These are phyloP conservation scores for Monascus ruber DNA, from an alignment of 2,329 filamentous ascomycete species.

Conservation along the genomic window DNA sequence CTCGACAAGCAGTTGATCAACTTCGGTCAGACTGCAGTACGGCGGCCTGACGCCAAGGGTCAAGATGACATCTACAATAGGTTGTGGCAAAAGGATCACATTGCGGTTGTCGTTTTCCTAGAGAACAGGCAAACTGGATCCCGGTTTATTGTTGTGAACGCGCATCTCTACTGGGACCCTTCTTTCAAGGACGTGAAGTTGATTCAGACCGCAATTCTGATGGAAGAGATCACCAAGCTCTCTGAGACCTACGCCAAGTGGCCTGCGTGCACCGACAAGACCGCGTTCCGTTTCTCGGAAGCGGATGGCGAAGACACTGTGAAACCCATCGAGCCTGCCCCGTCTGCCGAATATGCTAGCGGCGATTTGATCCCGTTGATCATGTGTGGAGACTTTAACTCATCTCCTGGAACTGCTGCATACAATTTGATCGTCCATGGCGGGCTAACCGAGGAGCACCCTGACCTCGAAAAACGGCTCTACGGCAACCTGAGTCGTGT, in stretches of 20 bases:
- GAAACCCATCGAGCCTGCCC: conserved; percentile 50
- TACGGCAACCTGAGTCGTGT: conserved; percentile 90
- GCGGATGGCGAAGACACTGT: conserved; percentile 36
- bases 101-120: conserved; percentile 82
- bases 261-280: conserved; percentile 73
- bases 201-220: conserved; percentile 86
- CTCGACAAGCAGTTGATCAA: conserved; percentile 92
- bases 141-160: conserved; percentile 83
- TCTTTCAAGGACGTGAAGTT: conserved; percentile 87
- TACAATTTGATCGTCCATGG: conserved; percentile 83
- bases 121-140: conserved; percentile 87
- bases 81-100: conserved; percentile 96
- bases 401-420: conserved; percentile 71
- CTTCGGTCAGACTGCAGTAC: conserved; percentile 84
- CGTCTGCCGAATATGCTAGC: conserved; percentile 75
- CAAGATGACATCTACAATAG: conserved; percentile 97
- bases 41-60: conserved; percentile 91
- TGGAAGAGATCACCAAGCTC: conserved; percentile 80
- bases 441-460: conserved; percentile 63
- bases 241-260: conserved; percentile 74
- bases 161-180: conserved; percentile 91
- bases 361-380: conserved; percentile 82
- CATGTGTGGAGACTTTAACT: conserved; percentile 95
- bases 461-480: conserved; percentile 65
- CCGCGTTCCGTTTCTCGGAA: conserved; percentile 40